These are phyloP conservation scores for Theileria annulata DNA, from an alignment of 169 alveolate species.

Conservation along the genomic window DNA sequence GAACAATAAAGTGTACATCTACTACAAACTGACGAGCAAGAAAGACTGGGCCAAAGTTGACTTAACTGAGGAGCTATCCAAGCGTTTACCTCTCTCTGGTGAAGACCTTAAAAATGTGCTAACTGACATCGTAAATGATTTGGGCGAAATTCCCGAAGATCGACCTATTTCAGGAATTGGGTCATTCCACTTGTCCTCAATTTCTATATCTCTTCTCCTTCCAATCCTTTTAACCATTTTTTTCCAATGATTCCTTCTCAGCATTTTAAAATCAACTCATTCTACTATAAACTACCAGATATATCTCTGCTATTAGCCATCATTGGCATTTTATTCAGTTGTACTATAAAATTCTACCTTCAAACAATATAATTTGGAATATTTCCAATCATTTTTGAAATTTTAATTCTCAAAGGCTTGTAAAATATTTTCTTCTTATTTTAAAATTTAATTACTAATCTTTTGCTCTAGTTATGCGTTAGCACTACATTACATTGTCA, in stretches of 20 bases:
- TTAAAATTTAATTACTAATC: too few relatives aligned
- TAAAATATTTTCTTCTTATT: too few relatives aligned
- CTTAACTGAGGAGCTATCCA: not conserved
- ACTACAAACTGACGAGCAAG: not conserved
- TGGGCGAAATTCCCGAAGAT: slow-evolving; percentile 26
- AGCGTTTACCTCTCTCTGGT: slow-evolving; percentile 17
- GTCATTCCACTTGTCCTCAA: not conserved
- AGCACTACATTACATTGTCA: not conserved
- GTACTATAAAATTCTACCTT: not conserved
- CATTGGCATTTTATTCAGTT: not conserved
- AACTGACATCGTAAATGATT: not conserved
- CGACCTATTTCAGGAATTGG: slow-evolving; percentile 11
- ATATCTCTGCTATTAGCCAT: not conserved
- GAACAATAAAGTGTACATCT: not conserved
- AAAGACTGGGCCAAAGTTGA: slow-evolving; percentile 14
- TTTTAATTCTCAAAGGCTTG: not conserved
- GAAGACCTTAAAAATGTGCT: not conserved
- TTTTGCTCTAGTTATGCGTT: not conserved
- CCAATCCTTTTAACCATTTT: not conserved
- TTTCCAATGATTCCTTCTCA: not conserved
- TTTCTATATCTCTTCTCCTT: not conserved
- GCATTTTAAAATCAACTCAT: not conserved
- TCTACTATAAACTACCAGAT: not conserved
- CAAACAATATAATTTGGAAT: not conserved
- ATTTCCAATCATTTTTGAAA: not conserved